Conservation (phyloP, 768 basidiomycete genomes). For the Russula sp. region DNA sequence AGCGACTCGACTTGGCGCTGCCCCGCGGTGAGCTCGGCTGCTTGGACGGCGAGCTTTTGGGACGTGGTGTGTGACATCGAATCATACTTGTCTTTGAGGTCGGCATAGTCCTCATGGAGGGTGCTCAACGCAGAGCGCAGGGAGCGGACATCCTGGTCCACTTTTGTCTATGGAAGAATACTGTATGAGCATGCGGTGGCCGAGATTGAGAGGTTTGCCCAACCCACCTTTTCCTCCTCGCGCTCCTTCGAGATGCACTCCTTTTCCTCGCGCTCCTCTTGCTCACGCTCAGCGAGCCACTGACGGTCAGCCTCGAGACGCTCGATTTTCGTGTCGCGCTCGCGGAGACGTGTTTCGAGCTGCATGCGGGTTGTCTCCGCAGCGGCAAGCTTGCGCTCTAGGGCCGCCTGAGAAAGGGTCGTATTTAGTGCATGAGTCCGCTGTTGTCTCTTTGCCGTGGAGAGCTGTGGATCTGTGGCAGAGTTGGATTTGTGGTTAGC, state of each 20-base stretch:
- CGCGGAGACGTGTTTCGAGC: conserved; percentile 58
- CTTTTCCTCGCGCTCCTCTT: conserved; percentile 60
- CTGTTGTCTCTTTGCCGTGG: conserved; percentile 60
- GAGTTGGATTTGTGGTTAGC: background rate
- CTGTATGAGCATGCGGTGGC: background rate
- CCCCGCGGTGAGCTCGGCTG: conserved; percentile 43
- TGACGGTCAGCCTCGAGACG: conserved; percentile 63
- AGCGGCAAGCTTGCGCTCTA: conserved; percentile 62
- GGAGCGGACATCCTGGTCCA: conserved; percentile 44
- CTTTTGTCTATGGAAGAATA: conserved; percentile 33
- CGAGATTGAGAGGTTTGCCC: background rate
- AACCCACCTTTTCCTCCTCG: conserved; percentile 54
- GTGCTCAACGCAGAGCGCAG: conserved; percentile 42
- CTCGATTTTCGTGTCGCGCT: conserved; percentile 56
- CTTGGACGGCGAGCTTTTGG: conserved; percentile 44
- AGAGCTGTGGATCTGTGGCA: conserved; percentile 52
- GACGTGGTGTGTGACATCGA: conserved; percentile 40
- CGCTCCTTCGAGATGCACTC: conserved; percentile 45
- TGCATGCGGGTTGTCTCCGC: conserved; percentile 56
- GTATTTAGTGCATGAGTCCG: conserved; percentile 57
- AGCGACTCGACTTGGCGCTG: conserved; percentile 40
- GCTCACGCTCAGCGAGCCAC: conserved; percentile 61
- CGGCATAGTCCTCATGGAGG: conserved; percentile 51
- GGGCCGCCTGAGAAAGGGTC: conserved; percentile 49
- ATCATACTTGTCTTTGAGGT: conserved; percentile 51